Evolutionary conservation across 352 stramenopile genomes (phyloP).

Genomic region (Thalassiosira hispida): DNA sequence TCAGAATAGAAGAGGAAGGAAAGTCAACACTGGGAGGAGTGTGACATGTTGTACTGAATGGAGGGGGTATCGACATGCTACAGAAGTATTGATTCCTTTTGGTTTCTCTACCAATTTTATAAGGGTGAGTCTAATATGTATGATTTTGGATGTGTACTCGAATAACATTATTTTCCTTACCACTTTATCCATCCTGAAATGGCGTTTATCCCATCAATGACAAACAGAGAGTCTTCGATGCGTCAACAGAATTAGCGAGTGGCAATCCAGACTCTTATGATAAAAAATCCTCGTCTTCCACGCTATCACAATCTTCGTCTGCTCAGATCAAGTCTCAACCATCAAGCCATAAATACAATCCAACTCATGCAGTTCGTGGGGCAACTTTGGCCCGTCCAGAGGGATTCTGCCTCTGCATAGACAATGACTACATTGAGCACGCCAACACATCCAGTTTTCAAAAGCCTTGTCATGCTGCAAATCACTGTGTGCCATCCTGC

Average conservation of each 20-base stretch:
- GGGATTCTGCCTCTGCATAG: constrained; percentile 75
- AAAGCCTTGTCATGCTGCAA: constrained; percentile 16
- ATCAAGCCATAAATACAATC: constrained; percentile 39
- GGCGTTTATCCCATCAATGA: not conserved
- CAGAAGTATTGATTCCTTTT: constrained; percentile 62
- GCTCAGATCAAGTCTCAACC: constrained; percentile 1
- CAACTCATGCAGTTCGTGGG: constrained; percentile 72
- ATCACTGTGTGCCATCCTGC: constrained; percentile 12
- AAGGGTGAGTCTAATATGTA: constrained; percentile 17
- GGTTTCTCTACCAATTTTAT: constrained; percentile 53
- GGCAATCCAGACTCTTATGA: not conserved
- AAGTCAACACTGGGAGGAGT: not conserved
- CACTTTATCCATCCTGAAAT: too few relatives aligned
- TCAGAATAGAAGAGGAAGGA: constrained; percentile 10
- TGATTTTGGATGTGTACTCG: too few relatives aligned
- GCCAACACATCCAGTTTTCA: constrained; percentile 4
- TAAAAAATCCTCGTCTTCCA: not conserved
- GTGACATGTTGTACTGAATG: constrained; percentile 61
- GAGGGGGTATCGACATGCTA: constrained; percentile 59
- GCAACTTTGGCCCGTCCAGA: constrained; percentile 70
- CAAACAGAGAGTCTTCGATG: constrained; percentile 11
- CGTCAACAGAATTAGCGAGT: not conserved
- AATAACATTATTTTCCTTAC: too few relatives aligned
- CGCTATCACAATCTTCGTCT: constrained; percentile 7
- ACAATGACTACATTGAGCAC: constrained; percentile 42